Conservation (phyloP, 306 rosid species). For the Gastrolobium bilobum region DNA sequence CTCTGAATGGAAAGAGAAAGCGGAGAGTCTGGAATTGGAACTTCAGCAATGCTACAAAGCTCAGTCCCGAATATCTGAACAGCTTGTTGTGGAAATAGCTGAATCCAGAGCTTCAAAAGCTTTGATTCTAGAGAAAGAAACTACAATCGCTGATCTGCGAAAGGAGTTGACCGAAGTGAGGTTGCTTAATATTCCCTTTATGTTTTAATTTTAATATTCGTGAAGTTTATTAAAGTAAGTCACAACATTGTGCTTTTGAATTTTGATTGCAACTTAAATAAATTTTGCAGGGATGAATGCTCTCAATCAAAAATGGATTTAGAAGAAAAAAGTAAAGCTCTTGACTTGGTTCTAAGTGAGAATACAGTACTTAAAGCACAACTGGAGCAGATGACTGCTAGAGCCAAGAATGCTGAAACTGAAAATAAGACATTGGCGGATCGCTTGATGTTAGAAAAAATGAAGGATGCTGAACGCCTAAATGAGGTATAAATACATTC, state of each 20-base stretch:
- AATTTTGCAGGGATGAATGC: conserved; percentile 75
- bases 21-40: conserved; percentile 79
- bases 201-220: neutral
- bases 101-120: conserved; percentile 84
- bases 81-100: conserved; percentile 94
- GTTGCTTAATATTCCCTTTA: conserved; percentile 53
- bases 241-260: neutral
- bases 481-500: conserved; percentile 74
- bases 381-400: conserved; percentile 69
- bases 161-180: conserved; percentile 76
- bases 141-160: conserved; percentile 56
- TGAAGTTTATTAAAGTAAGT: neutral
- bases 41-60: conserved; percentile 98
- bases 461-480: conserved; percentile 99
- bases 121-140: conserved; percentile 75
- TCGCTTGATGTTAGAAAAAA: conserved; percentile 97
- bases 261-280: conserved; percentile 4
- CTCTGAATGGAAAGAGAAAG: conserved; percentile 97
- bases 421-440: conserved; percentile 92
- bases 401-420: conserved; percentile 80
- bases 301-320: conserved; percentile 73
- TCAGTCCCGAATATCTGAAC: conserved; percentile 92
- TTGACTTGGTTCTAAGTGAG: conserved; percentile 81
- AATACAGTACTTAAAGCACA: conserved; percentile 75
- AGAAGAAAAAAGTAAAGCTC: conserved; percentile 75